Evolutionary conservation across 2,329 filamentous ascomycete species (phyloP), one percentile per base, ranked within the genome.

Genomic region (Torrubiella hemipterigena): DNA sequence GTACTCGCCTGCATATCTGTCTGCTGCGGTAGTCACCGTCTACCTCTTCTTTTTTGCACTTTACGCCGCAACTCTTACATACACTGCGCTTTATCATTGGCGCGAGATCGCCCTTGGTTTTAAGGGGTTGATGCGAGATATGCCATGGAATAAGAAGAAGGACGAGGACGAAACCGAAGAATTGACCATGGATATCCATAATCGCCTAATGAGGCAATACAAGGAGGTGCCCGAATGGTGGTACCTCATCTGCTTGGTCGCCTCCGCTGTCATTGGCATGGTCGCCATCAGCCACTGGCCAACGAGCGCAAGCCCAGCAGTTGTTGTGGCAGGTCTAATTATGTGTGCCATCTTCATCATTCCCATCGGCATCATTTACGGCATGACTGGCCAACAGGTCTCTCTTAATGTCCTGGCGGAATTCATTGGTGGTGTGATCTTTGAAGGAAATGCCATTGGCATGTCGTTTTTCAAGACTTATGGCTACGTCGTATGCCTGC

Each of bases 321-420:
- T 61, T 7, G 49, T 63, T 4, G 56, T 61, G 17, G 58, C 56
- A 37, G 54, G 58, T 14, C 44, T 65, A 20, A 47, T 44, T 20
- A 42, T 67, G 17, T 43, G 42, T 22, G 37, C 63, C 5, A 44
- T 63, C 20, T 60, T 63, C 27, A 53, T 56, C 15, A 53, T 65
- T 3, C 60, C 60, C 1, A 38, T 62, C 7, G 59, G 58, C 2
- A 53, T 63, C 35, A 46, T 63, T 6, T 60, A 55, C 3, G 60
- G 60, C 8, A 62, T 58, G 27, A 63, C 61, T 3, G 59, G 60
- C 20, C 59, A 58, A 4, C 59, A 60, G 27, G 46, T 63, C 5
- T 50, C 54, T 1, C 47, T 63, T 1, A 56, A 56, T 12, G 43
- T 55, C 4, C 44, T 64, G 17, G 50, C 61, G 19, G 52, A 64